A percentile compares a stretch with the other conserved stretches of the same genome.
phyloP scores from a whole-genome alignment of 2,329 filamentous ascomycete species.

The Colletotrichum cereale region DNA sequence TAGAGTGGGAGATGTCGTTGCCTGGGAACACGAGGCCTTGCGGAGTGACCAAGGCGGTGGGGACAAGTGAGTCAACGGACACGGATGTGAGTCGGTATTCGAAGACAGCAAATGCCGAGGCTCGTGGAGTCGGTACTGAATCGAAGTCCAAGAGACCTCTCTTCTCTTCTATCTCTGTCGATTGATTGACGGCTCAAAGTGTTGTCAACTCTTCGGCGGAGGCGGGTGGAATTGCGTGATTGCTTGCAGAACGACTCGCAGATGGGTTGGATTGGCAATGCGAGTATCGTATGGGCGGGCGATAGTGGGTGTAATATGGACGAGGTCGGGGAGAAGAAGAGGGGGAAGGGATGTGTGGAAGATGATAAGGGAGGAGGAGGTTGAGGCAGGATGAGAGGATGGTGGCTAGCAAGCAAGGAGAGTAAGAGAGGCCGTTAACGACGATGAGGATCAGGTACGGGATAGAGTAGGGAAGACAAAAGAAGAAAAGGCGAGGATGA shows the following conservation, averaged over 20 bases:
- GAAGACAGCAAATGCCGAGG: conserved; percentile 26
- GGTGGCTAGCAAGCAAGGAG: conserved; percentile 40
- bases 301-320: neutral
- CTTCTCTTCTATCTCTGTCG: conserved; percentile 37
- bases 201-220: conserved; percentile 28
- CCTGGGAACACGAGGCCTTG: conserved; percentile 9
- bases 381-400: conserved; percentile 39
- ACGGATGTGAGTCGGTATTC: conserved; percentile 22
- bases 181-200: conserved; percentile 29
- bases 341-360: neutral
- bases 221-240: conserved; percentile 34
- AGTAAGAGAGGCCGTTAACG: conserved; percentile 39
- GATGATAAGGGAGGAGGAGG: conserved; percentile 32
- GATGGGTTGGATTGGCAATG: conserved; percentile 6
- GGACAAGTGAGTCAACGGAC: conserved; percentile 38
- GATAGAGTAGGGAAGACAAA: conserved; percentile 18
- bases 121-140: conserved; percentile 3
- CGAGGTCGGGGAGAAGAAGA: conserved; percentile 10
- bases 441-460: conserved; percentile 28
- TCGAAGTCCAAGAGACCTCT: conserved; percentile 34
- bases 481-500: conserved; percentile 23
- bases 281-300: conserved; percentile 18
- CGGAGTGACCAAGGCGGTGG: conserved; percentile 28
- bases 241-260: conserved; percentile 39
- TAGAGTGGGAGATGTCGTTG: conserved; percentile 14